Evolutionary conservation across 441 rosid genomes (phyloP).

Genomic region (Manihot esculenta): DNA sequence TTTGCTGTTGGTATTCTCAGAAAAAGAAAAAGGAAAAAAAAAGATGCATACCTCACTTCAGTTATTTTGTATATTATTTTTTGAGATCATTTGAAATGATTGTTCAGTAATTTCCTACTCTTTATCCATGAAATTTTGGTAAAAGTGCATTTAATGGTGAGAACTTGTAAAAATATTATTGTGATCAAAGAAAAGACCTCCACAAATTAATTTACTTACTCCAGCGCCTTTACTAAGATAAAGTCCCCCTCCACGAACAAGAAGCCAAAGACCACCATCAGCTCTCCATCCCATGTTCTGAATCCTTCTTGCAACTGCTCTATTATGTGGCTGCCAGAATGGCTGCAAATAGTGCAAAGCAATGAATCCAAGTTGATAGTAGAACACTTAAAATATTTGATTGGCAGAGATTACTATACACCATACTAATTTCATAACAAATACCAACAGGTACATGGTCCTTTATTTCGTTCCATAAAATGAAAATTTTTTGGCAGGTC

Average conservation of each 20-base stretch:
- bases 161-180: background rate
- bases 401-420: background rate
- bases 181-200: slow-evolving; percentile 1
- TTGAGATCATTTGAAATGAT: background rate
- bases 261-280: slow-evolving; percentile 99
- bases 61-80: background rate
- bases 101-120: background rate
- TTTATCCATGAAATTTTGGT: background rate
- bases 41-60: background rate
- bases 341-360: slow-evolving; percentile 44
- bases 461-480: background rate
- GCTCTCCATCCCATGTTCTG: slow-evolving; percentile 99
- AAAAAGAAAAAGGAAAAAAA: no score
- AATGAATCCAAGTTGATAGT: background rate
- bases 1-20: background rate
- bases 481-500: background rate
- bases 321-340: slow-evolving; percentile 96
- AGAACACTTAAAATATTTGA: slow-evolving; percentile 1
- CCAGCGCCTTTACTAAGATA: slow-evolving; percentile 95
- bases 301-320: slow-evolving; percentile 91
- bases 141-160: background rate
- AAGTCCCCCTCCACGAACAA: slow-evolving; percentile 96
- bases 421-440: background rate
- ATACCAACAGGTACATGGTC: background rate
- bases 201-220: slow-evolving; percentile 40